Evolutionary conservation across 257 asterid genomes (phyloP).

Genomic region (Penstemon eatonii): DNA sequence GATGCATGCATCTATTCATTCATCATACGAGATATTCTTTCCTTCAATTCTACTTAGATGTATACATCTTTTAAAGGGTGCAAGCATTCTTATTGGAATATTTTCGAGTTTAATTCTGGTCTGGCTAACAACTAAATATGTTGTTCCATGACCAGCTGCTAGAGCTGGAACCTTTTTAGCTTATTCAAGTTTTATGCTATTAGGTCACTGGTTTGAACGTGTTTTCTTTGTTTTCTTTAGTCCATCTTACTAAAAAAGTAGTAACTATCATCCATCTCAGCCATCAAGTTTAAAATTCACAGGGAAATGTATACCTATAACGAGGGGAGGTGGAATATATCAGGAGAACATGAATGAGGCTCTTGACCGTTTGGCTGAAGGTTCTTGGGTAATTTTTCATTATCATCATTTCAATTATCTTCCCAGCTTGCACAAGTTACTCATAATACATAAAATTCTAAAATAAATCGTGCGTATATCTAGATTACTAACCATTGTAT

Average conservation of each 20-base stretch:
- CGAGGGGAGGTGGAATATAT: constrained; percentile 92
- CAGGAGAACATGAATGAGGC: constrained; percentile 98
- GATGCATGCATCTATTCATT: constrained; percentile 1
- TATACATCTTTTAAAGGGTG: no score
- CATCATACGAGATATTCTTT: background rate
- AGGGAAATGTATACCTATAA: constrained; percentile 98
- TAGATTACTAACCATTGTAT: constrained; percentile 3
- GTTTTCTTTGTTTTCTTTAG: constrained; percentile 5
- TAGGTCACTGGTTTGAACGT: constrained; percentile 6
- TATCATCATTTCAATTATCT: constrained; percentile 19
- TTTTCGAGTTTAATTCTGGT: no score
- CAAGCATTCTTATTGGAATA: no score
- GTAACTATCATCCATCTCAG: constrained; percentile 20
- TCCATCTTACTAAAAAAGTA: background rate
- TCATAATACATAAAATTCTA: background rate
- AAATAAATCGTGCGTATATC: background rate
- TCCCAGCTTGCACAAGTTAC: constrained; percentile 8
- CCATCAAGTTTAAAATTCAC: constrained; percentile 29
- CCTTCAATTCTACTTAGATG: no score
- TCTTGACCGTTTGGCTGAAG: constrained; percentile 74
- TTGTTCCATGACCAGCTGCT: constrained; percentile 17
- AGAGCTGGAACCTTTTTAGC: background rate
- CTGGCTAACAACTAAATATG: no score
- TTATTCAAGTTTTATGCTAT: constrained; percentile 15
- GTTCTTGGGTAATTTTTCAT: constrained; percentile 76